Conservation (phyloP, 2,329 filamentous ascomycete genomes). For the Penicillium sp. region DNA sequence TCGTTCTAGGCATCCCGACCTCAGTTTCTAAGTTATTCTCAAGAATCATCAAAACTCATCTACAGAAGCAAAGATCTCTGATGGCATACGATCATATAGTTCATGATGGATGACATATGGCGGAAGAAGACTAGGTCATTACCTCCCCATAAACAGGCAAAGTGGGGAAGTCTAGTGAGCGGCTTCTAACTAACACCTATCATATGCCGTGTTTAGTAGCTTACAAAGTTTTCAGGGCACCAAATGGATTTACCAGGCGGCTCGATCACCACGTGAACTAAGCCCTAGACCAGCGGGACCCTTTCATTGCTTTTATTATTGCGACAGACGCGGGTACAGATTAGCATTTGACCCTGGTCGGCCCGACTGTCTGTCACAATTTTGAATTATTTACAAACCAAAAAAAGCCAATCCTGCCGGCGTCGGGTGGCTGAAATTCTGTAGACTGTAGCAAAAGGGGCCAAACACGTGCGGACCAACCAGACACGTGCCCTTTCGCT, state of each 20-base stretch:
- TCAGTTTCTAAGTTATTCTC: background rate
- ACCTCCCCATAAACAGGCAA: background rate
- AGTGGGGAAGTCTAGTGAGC: background rate
- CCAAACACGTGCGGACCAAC: background rate
- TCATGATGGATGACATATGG: background rate
- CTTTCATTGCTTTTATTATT: background rate
- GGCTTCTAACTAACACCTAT: background rate
- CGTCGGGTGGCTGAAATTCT: background rate
- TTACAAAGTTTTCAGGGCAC: background rate
- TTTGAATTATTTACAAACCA: too few species aligned
- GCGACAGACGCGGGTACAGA: background rate
- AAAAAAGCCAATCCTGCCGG: background rate
- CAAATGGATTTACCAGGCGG: background rate
- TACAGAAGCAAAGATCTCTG: background rate
- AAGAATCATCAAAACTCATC: background rate
- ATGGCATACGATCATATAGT: background rate
- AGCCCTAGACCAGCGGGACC: too few species aligned
- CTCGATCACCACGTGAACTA: too few species aligned
- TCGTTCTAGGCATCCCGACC: too few species aligned
- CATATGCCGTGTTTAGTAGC: background rate
- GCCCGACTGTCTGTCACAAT: background rate
- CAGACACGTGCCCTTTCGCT: background rate
- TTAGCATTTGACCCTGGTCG: background rate
- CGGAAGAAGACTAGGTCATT: too few species aligned
- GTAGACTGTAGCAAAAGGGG: background rate